Percentiles rank a stretch among this genome's conserved stretches.
These are phyloP conservation scores for Microdochium bolleyi DNA, from an alignment of 2,329 filamentous ascomycete genomes.

Conservation along the genomic window DNA sequence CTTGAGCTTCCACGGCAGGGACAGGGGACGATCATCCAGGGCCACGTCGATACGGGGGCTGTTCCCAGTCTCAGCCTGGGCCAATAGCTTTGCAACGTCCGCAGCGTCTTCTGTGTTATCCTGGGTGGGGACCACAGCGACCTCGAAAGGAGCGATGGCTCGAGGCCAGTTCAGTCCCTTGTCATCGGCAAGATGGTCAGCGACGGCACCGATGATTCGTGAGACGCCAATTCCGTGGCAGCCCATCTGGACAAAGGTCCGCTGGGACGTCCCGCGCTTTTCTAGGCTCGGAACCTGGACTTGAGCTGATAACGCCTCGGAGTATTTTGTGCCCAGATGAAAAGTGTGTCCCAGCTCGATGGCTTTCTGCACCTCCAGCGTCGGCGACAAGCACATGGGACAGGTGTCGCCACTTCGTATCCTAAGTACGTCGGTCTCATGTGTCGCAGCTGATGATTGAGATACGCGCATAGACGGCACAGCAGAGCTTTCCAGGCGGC, in stretches of 20 bases:
- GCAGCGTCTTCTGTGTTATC: conserved; percentile 38
- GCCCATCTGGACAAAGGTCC: conserved; percentile 62
- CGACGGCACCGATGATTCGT: conserved; percentile 79
- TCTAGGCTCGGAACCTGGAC: conserved; percentile 36
- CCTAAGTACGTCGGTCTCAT: conserved; percentile 54
- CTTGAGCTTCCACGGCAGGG: conserved; percentile 75
- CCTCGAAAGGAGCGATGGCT: conserved; percentile 77
- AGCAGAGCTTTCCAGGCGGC: not conserved
- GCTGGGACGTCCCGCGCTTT: not conserved
- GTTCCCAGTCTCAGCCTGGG: conserved; percentile 5
- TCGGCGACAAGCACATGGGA: conserved; percentile 57
- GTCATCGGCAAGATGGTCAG: conserved; percentile 63
- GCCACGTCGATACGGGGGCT: conserved; percentile 48
- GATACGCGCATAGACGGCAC: conserved; percentile 8
- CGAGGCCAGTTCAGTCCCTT: conserved; percentile 82
- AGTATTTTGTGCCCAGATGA: conserved; percentile 85
- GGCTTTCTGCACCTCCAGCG: conserved; percentile 59
- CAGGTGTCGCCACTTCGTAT: conserved; percentile 64
- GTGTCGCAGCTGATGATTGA: conserved; percentile 11
- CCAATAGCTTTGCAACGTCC: conserved; percentile 56
- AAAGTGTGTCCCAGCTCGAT: conserved; percentile 96
- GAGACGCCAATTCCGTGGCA: conserved; percentile 95
- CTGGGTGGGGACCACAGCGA: conserved; percentile 52
- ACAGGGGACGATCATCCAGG: conserved; percentile 63
- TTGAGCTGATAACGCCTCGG: conserved; percentile 59